Base-by-base conservation (phyloP, 2,329 filamentous ascomycete species). In the Xylariaceae sp. region DNA sequence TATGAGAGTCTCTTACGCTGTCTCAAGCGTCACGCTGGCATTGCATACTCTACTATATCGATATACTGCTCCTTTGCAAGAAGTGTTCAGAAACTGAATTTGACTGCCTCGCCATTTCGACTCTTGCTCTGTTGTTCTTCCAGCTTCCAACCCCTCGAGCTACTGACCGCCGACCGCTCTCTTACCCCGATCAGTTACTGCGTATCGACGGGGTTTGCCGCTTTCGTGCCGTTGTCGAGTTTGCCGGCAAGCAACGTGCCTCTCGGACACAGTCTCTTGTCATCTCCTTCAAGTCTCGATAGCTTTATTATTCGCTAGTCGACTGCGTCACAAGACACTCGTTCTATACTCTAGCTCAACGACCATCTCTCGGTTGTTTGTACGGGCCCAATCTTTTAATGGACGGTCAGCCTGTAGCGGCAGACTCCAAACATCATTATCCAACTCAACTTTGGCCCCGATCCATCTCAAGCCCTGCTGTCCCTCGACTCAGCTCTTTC, bases 341-440 rank as follows among this genome's bases (percentile, higher is more conserved):
- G 50, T 41, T 58, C 36, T 35, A 60, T 53, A 29, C 42, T 47
- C 44, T n/a, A 44, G 45, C 40, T 48, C 54, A 59, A 62, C 54
- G 56, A 48, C 53, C 55, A 50, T 46, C 24, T 58, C 54, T 57
- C 57, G 57, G 62, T 64, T 63, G 50, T 62, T 63, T 59, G 62
- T 62, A 59, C 59, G 56, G 62, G 62, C 63, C 58, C 63, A 58
- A 65, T 69, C 65, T 68, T 55, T 79, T 77, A 73, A 81, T 81
- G 78, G 77, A 80, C 73, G 73, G 75, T 71, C 76, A 73, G 73
- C 73, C 77, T 66, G 72, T 75, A 59, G 72, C 77, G 69, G 74
- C 75, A 70, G 77, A 79, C 71, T 69, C 75, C 55, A 75, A 77
- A 64, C 76, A 79, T 75, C 70, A 65, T 68, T 79, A 78, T 64